Base-by-base conservation (phyloP, 2,329 filamentous ascomycete genomes). In the Cordyceps fumosorosea region DNA sequence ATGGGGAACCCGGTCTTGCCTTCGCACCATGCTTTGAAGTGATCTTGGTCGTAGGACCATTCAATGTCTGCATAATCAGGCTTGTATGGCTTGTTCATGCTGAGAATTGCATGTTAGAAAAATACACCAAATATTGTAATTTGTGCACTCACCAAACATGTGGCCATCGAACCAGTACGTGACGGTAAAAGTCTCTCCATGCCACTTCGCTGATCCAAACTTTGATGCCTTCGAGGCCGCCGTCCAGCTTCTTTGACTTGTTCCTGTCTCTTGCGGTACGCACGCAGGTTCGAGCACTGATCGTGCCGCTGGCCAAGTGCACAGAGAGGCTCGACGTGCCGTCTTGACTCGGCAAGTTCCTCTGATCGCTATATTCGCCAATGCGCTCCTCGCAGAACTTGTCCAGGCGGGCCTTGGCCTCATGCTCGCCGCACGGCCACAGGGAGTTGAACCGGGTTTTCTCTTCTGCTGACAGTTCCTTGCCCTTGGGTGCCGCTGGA, bases 101-200 rank as follows among this genome's bases (percentile, higher is more conserved):
- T 73, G 32, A 18, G 59, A 65, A 45, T 3, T 18, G 2, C 37
- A 5, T 26, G 50, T 52, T 42, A 56, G 47, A 48, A 10, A 40
- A 22, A 14, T 22, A 29, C 2, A n/a, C 20, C 11, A 16, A 5
- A 44, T 11, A 3, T 5, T 18, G 29, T 20, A 24, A 8, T 7
- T 53, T 12, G 10, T 3, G 24, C 29, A 73, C 81, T 70, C 74
- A 86, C 86, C 87, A 91, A 7, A 92, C 80, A 68, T 92, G 93
- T 0, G 93, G 93, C 90, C 91, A 96, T 64, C 93, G 78, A 0
- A 87, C 89, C 5, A 96, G 76, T 3, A 96, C 89, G 71, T 95
- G 90, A 69, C 88, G 91, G 76, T 96, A 96, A 69, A 96, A 96
- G 69, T 96, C 91, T 16, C 91, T 80, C 91, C 91, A 95, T 0